Base-by-base conservation (phyloP, 2,329 filamentous ascomycete species). In the Fusarium ramigenum region DNA sequence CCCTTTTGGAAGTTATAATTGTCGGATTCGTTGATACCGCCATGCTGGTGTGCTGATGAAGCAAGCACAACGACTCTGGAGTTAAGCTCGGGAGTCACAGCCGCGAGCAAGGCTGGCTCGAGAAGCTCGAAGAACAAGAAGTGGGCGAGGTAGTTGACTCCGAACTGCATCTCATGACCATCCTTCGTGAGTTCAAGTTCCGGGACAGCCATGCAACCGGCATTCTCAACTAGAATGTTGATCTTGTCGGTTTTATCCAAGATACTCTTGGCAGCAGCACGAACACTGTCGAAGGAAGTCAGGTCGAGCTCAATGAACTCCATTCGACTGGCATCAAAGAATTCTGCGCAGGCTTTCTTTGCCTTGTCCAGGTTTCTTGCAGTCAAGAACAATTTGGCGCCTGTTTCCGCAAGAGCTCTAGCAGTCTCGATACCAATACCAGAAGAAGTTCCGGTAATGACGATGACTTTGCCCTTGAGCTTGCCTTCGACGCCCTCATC, bases 361-460 rank as follows among this genome's bases (percentile, higher is more conserved):
- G 77, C 78, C 52, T 79, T 79, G 14, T 72, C 67, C 14, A 78
- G 43, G 34, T 78, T 66, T 18, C 78, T 74, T 18, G 74, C 75
- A 7, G 77, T 77, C 30, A 79, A 47, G 32, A 75, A 79, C 30
- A 79, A 56, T 9, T 52, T 75, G 15, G 73, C 68, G 23, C 78
- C 78, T 2, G 87, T 85, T 16, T 81, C 75, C 28, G 80, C 75
- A 25, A 88, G 79, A 4, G 85, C 85, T 18, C 80, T 79, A 5
- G 80, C 82, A 4, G 84, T 86, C 66, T 86, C 84, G 28, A 85
- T 72, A 5, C 85, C 85, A 19, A 87, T 76, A 1, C 85, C 85
- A 21, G 83, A 80, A 25, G 83, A 82, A 8, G 76, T 78, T 9
- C 85, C 85, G 2, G 85, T 87, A 62, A 87, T 82, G 23, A 87